These are phyloP conservation scores for Cyclotella atomus DNA, from an alignment of 108 stramenopile species.

Conservation along the genomic window DNA sequence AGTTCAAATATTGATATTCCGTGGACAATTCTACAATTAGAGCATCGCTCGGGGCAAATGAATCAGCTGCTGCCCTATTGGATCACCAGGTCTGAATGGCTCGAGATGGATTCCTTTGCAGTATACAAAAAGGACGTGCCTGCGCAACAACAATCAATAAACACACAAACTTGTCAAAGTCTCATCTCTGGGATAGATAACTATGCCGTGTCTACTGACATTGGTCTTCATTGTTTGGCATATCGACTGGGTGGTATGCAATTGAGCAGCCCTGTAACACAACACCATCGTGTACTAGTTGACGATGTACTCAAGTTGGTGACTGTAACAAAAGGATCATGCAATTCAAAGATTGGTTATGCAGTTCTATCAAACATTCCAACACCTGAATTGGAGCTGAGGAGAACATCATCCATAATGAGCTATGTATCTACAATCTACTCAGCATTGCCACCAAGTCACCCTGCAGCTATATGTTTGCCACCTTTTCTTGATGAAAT, in stretches of 20 bases:
- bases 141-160: not conserved
- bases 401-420: slow-evolving; percentile 39
- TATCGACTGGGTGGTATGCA: slow-evolving; percentile 40
- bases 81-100: slow-evolving; percentile 28
- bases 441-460: slow-evolving; percentile 40
- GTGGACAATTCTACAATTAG: slow-evolving; percentile 32
- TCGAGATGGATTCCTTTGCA: slow-evolving; percentile 21
- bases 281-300: slow-evolving; percentile 17
- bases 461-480: slow-evolving; percentile 36
- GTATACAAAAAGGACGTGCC: slow-evolving; percentile 23
- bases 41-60: not conserved
- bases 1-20: slow-evolving; percentile 15
- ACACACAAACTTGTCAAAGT: slow-evolving; percentile 1
- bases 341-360: slow-evolving; percentile 39
- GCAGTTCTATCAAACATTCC: slow-evolving; percentile 35
- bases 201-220: not conserved
- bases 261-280: slow-evolving; percentile 11
- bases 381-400: slow-evolving; percentile 25
- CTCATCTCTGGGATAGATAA: slow-evolving; percentile 10
- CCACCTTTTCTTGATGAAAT: slow-evolving; percentile 30
- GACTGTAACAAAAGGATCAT: slow-evolving; percentile 20
- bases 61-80: slow-evolving; percentile 42
- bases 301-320: slow-evolving; percentile 19
- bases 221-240: slow-evolving; percentile 26
- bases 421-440: slow-evolving; percentile 32